Conservation (phyloP, 2,329 filamentous ascomycete species). For the Karstenula rhodostoma region DNA sequence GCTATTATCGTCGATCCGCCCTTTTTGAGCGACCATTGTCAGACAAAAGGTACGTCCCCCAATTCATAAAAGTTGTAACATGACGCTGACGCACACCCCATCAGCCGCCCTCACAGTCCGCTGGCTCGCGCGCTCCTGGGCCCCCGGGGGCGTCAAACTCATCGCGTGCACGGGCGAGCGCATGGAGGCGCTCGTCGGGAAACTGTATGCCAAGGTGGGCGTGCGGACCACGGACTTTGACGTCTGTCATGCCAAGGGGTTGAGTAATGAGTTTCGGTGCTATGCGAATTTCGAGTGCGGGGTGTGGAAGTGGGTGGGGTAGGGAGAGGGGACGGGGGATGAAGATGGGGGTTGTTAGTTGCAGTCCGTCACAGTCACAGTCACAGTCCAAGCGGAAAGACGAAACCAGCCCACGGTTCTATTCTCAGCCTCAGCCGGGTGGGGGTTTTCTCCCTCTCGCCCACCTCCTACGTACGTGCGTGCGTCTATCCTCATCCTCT, state of each 20-base stretch:
- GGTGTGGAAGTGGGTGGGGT: slow-evolving; percentile 48
- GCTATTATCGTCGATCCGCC: slow-evolving; percentile 79
- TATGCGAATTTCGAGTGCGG: slow-evolving; percentile 79
- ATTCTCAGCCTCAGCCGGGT: no score
- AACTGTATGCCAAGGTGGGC: slow-evolving; percentile 72
- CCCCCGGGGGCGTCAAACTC: slow-evolving; percentile 48
- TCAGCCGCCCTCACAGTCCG: slow-evolving; percentile 75
- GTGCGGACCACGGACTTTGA: slow-evolving; percentile 72
- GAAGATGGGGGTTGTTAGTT: neutral
- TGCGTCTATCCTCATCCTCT: no score
- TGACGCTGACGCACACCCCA: slow-evolving; percentile 9
- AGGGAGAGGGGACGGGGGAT: no score
- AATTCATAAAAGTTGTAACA: no score
- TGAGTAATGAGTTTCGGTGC: slow-evolving; percentile 83
- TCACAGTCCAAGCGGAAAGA: no score
- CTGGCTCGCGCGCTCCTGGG: slow-evolving; percentile 70
- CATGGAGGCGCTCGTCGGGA: slow-evolving; percentile 70
- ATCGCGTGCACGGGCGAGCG: slow-evolving; percentile 81
- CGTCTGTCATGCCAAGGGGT: slow-evolving; percentile 72
- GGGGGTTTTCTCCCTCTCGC: no score
- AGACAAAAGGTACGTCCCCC: slow-evolving; percentile 70
- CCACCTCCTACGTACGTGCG: no score
- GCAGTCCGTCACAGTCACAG: no score
- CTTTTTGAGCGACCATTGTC: slow-evolving; percentile 81
- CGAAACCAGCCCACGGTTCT: no score